Conservation (phyloP, 176 grass and related monocot genomes). For the Ananas comosus region DNA sequence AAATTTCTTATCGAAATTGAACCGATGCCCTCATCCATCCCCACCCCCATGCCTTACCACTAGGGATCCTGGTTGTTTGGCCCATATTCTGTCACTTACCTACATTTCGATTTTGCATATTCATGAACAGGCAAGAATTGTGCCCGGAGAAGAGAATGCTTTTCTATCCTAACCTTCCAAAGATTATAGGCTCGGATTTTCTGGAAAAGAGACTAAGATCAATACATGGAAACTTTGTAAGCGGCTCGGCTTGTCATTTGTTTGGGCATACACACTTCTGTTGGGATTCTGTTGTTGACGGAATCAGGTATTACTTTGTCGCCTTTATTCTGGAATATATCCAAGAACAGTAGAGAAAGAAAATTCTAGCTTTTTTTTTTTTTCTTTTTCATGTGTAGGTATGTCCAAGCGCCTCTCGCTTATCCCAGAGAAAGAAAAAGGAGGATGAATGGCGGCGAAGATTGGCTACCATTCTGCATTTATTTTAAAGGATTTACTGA, state of each 20-base stretch:
- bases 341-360: background rate
- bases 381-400: slow-evolving; percentile 30
- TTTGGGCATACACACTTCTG: slow-evolving; percentile 98
- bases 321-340: background rate
- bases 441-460: slow-evolving; percentile 53
- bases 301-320: slow-evolving; percentile 59
- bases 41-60: too few relatives aligned
- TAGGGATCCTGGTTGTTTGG: too few relatives aligned
- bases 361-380: background rate
- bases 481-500: slow-evolving; percentile 63
- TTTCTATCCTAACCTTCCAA: slow-evolving; percentile 88
- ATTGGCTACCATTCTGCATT: slow-evolving; percentile 86
- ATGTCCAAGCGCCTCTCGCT: slow-evolving; percentile 81
- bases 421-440: slow-evolving; percentile 82
- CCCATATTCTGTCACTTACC: background rate
- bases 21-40: background rate
- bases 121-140: slow-evolving; percentile 67
- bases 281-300: slow-evolving; percentile 73
- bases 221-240: slow-evolving; percentile 42
- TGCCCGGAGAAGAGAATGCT: slow-evolving; percentile 98
- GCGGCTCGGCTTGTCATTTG: slow-evolving; percentile 59
- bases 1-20: background rate
- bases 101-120: slow-evolving; percentile 4
- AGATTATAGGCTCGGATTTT: slow-evolving; percentile 82
- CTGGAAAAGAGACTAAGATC: slow-evolving; percentile 64